Evolutionary conservation across 2,329 filamentous ascomycete species (phyloP).

Genomic region (Pseudogymnoascus sp.): DNA sequence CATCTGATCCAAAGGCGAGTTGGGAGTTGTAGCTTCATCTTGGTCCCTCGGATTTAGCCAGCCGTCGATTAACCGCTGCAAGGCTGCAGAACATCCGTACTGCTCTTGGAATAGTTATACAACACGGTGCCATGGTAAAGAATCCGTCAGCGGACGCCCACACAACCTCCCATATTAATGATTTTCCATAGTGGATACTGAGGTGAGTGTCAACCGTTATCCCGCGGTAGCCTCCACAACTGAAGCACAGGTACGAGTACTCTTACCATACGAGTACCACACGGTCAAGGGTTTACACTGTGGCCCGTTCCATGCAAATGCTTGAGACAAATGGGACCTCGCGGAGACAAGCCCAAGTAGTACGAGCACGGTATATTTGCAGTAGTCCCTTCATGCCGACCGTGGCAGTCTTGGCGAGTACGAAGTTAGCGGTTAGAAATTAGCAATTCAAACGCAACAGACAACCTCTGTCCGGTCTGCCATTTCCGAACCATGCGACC

Average conservation of each 20-base stretch:
- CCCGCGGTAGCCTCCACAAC: background rate
- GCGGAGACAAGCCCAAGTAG: background rate
- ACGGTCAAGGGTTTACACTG: background rate
- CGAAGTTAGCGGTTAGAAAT: background rate
- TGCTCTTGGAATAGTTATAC: background rate
- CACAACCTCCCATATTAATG: constrained; percentile 3
- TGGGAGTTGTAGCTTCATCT: background rate
- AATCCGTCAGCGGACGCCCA: background rate
- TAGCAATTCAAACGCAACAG: background rate
- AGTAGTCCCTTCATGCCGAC: background rate
- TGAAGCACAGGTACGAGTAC: background rate
- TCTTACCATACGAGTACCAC: constrained; percentile 5
- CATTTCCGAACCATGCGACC: background rate
- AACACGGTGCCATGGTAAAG: background rate
- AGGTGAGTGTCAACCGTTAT: background rate
- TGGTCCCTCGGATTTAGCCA: background rate
- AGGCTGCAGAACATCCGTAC: background rate
- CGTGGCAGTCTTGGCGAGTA: background rate
- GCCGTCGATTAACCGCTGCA: background rate
- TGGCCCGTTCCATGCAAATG: background rate
- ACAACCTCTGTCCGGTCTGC: background rate
- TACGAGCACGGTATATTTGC: background rate
- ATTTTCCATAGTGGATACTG: constrained; percentile 6
- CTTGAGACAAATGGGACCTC: background rate
- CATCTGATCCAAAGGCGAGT: background rate